Percentiles rank a stretch among this genome's conserved stretches.
Conservation (phyloP, 1,139 yeast genomes). For the Sugiyamaella pinicola region DNA sequence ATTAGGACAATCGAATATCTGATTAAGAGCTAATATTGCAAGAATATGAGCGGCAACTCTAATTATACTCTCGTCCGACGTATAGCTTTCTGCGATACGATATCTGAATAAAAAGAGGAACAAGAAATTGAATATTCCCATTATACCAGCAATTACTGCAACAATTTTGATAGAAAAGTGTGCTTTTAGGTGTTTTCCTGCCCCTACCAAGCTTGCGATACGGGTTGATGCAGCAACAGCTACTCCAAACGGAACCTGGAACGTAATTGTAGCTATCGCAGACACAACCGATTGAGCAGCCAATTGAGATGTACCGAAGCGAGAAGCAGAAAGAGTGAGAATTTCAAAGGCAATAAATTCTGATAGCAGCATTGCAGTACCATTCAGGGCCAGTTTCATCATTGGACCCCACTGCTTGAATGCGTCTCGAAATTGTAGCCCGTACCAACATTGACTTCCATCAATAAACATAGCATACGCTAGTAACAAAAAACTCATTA, state of each 20-base stretch:
- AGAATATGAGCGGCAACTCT: constrained; percentile 53
- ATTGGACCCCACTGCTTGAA: constrained; percentile 65
- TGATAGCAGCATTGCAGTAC: constrained; percentile 81
- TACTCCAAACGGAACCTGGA: constrained; percentile 86
- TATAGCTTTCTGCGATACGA: constrained; percentile 66
- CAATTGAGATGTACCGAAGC: constrained; percentile 76
- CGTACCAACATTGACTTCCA: constrained; percentile 73
- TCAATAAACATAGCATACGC: constrained; percentile 56
- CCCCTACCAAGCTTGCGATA: constrained; percentile 87
- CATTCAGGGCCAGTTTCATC: constrained; percentile 72
- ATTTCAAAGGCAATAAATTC: constrained; percentile 86
- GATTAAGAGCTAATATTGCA: constrained; percentile 73
- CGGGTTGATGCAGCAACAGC: constrained; percentile 87
- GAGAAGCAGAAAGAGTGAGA: constrained; percentile 69
- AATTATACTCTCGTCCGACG: constrained; percentile 67
- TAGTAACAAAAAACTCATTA: constrained; percentile 55
- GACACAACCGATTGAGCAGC: constrained; percentile 92
- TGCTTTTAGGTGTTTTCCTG: constrained; percentile 65
- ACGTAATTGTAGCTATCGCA: constrained; percentile 74
- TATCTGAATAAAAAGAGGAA: constrained; percentile 55
- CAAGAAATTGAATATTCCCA: constrained; percentile 60
- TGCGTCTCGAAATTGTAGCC: constrained; percentile 42
- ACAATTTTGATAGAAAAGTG: constrained; percentile 67
- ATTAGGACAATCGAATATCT: constrained; percentile 77
- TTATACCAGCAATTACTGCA: constrained; percentile 53